Evolutionary conservation across 2,329 filamentous ascomycete species (phyloP).

Genomic region (Stagonosporopsis tanaceti): DNA sequence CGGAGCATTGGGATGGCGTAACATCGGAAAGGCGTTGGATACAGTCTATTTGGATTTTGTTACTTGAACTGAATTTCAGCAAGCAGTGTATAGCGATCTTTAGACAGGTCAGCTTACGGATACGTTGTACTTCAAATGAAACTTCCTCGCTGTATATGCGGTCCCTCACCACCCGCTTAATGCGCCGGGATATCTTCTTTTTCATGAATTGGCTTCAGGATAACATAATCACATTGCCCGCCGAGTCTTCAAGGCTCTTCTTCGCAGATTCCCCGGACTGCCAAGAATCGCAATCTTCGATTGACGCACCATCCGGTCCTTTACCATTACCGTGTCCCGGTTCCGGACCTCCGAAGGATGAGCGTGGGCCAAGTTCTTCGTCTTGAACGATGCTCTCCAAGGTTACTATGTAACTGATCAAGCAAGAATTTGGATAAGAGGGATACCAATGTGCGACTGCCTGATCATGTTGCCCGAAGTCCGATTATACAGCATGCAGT

Average conservation of each 20-base stretch:
- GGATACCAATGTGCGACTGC: background rate
- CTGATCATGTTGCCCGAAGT: background rate
- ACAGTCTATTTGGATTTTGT: background rate
- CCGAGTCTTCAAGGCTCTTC: background rate
- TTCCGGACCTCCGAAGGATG: background rate
- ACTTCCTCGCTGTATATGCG: background rate
- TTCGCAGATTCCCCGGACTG: background rate
- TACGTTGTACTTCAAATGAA: background rate
- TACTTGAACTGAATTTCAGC: background rate
- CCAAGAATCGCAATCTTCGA: background rate
- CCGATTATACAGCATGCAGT: background rate
- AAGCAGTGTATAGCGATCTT: background rate
- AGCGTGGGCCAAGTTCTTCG: background rate
- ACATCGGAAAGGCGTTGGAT: background rate
- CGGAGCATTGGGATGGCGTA: background rate
- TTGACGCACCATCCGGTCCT: background rate
- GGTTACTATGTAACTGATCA: background rate
- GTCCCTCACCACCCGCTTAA: no score
- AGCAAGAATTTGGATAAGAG: no score
- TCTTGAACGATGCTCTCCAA: background rate
- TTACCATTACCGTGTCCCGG: background rate
- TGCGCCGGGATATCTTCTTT: background rate
- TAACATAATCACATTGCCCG: background rate
- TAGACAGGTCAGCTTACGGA: no score
- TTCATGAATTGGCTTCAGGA: background rate